These are phyloP conservation scores for Flaveria bidentis DNA, from an alignment of 129 eudicot species.

Conservation along the genomic window DNA sequence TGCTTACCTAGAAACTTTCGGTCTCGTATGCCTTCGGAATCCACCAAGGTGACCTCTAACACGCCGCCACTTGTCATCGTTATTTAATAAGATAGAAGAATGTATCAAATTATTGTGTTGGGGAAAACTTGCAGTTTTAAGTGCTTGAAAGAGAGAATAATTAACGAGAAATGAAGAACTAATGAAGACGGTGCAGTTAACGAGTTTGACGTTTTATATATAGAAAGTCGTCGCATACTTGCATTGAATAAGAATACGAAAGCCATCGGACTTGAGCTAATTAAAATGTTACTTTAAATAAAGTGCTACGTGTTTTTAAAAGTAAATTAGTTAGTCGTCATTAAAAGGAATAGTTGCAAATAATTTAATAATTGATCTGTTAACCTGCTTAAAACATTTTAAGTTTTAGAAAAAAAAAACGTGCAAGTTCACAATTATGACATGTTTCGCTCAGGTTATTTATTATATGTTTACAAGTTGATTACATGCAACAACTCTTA, in stretches of 20 bases:
- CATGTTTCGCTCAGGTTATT: too few species aligned
- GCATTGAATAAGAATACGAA: constrained; percentile 26
- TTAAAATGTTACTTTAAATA: neutral
- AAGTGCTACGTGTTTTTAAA: neutral
- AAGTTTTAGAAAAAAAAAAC: too few species aligned
- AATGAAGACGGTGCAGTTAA: constrained; percentile 31
- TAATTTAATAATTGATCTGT: too few species aligned
- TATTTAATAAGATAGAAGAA: neutral
- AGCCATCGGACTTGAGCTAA: constrained; percentile 27
- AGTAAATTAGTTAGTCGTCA: neutral
- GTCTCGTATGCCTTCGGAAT: constrained; percentile 40
- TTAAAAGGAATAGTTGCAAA: neutral
- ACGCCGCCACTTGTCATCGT: constrained; percentile 30
- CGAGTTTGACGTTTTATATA: constrained; percentile 28
- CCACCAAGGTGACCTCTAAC: constrained; percentile 37
- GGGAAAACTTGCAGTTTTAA: constrained; percentile 13
- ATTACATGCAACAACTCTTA: neutral
- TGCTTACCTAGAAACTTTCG: constrained; percentile 30
- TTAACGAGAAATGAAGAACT: constrained; percentile 24
- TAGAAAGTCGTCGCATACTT: constrained; percentile 29
- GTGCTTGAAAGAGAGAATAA: constrained; percentile 18
- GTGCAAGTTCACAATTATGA: too few species aligned
- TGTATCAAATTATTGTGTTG: neutral
- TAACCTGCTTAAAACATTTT: too few species aligned
- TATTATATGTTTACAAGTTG: neutral